Percentiles rank a stretch among this genome's conserved stretches.
phyloP scores from a whole-genome alignment of 2,329 filamentous ascomycete genomes.

The Fusarium equiseti region DNA sequence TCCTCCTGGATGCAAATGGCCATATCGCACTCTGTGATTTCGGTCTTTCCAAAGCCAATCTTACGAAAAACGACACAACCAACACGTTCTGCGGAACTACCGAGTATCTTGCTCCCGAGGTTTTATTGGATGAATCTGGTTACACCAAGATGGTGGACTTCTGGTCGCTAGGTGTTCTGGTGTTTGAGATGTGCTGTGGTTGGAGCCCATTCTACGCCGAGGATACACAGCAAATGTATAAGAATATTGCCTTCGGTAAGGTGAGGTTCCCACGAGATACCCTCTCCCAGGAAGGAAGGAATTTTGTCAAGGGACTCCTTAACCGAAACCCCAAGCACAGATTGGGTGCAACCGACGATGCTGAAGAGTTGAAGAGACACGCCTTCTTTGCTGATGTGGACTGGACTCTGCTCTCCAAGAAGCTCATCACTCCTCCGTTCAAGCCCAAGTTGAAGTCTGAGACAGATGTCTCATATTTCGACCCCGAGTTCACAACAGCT shows the following conservation, averaged over 20 bases:
- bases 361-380: slow-evolving; percentile 92
- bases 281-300: slow-evolving; percentile 91
- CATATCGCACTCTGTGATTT: slow-evolving; percentile 99
- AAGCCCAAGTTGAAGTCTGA: slow-evolving; percentile 97
- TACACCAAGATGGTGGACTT: slow-evolving; percentile 99
- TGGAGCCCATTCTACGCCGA: slow-evolving; percentile 99
- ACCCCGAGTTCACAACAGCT: slow-evolving; percentile 97
- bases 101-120: slow-evolving; percentile 95
- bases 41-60: slow-evolving; percentile 94
- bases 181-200: slow-evolving; percentile 99
- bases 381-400: slow-evolving; percentile 95
- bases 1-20: slow-evolving; percentile 94
- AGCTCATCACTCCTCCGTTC: slow-evolving; percentile 95
- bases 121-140: slow-evolving; percentile 92
- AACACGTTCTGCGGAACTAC: slow-evolving; percentile 99
- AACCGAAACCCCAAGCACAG: slow-evolving; percentile 98
- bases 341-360: slow-evolving; percentile 89
- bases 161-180: slow-evolving; percentile 96
- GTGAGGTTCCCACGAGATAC: slow-evolving; percentile 96
- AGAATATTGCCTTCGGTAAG: slow-evolving; percentile 99
- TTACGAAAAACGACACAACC: slow-evolving; percentile 96
- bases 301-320: slow-evolving; percentile 96
- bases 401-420: slow-evolving; percentile 88
- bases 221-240: slow-evolving; percentile 99
- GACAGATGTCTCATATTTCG: slow-evolving; percentile 97